phyloP scores from a whole-genome alignment of 2,329 filamentous ascomycete genomes.

The Fusarium sp. region DNA sequence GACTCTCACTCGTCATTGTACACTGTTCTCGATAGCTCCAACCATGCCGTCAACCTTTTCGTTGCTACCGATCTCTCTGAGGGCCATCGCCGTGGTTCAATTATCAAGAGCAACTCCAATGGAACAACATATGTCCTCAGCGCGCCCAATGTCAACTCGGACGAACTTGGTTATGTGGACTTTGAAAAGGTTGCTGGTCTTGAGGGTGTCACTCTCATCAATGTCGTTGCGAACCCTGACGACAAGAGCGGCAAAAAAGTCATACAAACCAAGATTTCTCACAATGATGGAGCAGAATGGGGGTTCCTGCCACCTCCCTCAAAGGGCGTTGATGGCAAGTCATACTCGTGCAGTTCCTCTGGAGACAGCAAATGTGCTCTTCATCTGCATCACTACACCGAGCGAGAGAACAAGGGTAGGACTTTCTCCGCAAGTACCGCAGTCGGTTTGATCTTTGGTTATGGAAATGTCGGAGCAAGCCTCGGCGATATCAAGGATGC shows the following conservation, averaged over 20 bases:
- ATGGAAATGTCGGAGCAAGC: constrained; percentile 85
- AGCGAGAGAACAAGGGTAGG: constrained; percentile 82
- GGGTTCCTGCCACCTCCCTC: constrained; percentile 76
- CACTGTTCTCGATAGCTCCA: constrained; percentile 94
- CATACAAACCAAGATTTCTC: constrained; percentile 90
- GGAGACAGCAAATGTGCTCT: constrained; percentile 80
- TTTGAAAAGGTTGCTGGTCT: constrained; percentile 96
- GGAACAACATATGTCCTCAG: constrained; percentile 94
- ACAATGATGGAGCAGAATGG: constrained; percentile 96
- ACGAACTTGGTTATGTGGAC: constrained; percentile 83
- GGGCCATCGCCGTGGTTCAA: constrained; percentile 80
- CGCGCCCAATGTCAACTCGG: constrained; percentile 82
- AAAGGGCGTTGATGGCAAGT: constrained; percentile 76
- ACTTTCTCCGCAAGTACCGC: constrained; percentile 91
- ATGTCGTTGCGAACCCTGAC: constrained; percentile 81
- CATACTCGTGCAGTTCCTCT: constrained; percentile 72
- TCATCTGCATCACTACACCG: constrained; percentile 95
- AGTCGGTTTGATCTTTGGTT: constrained; percentile 88
- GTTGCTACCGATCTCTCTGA: constrained; percentile 78
- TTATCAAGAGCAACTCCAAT: constrained; percentile 98
- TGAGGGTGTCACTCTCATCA: constrained; percentile 90
- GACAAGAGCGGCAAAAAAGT: constrained; percentile 83
- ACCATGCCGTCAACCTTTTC: constrained; percentile 93
- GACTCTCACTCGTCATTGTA: constrained; percentile 84
- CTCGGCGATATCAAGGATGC: constrained; percentile 76